These are phyloP conservation scores for Bacidia gigantensis DNA, from an alignment of 495 filamentous ascomycete species.

Conservation along the genomic window DNA sequence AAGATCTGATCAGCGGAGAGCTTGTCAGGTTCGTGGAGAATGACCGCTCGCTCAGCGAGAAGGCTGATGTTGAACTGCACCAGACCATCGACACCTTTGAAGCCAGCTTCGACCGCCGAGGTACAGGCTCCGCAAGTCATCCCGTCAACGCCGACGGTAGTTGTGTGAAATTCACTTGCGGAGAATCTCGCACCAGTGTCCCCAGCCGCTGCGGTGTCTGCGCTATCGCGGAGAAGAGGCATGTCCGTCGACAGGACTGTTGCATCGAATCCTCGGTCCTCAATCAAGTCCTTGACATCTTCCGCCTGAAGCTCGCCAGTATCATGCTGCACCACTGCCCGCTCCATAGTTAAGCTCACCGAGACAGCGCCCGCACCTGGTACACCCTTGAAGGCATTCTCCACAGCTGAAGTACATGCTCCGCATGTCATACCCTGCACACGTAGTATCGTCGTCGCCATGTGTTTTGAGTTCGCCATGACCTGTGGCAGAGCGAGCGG, in stretches of 20 bases:
- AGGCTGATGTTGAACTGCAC: constrained; percentile 86
- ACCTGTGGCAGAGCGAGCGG: no score
- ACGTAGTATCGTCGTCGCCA: constrained; percentile 83
- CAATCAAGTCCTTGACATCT: constrained; percentile 68
- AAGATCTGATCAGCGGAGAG: constrained; percentile 58
- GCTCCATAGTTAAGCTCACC: constrained; percentile 82
- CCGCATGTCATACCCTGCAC: constrained; percentile 94
- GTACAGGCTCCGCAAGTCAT: constrained; percentile 98
- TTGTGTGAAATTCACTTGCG: constrained; percentile 37
- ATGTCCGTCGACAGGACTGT: constrained; percentile 73
- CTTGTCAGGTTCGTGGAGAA: constrained; percentile 62
- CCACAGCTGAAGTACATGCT: constrained; percentile 77
- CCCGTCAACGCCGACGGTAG: constrained; percentile 74
- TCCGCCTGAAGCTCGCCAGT: constrained; percentile 58
- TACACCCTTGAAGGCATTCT: constrained; percentile 67
- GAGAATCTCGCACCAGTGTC: constrained; percentile 28
- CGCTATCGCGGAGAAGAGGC: constrained; percentile 30
- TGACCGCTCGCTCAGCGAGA: constrained; percentile 79
- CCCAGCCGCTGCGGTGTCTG: constrained; percentile 20
- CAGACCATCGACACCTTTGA: constrained; percentile 62
- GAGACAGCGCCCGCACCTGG: constrained; percentile 72
- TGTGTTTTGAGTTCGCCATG: constrained; percentile 34
- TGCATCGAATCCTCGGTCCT: constrained; percentile 91
- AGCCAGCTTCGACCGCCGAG: constrained; percentile 73
- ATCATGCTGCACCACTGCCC: constrained; percentile 83